Evolutionary conservation across 164 flowering plant species (phyloP).

Genomic region (Umbilicus rupestris): DNA sequence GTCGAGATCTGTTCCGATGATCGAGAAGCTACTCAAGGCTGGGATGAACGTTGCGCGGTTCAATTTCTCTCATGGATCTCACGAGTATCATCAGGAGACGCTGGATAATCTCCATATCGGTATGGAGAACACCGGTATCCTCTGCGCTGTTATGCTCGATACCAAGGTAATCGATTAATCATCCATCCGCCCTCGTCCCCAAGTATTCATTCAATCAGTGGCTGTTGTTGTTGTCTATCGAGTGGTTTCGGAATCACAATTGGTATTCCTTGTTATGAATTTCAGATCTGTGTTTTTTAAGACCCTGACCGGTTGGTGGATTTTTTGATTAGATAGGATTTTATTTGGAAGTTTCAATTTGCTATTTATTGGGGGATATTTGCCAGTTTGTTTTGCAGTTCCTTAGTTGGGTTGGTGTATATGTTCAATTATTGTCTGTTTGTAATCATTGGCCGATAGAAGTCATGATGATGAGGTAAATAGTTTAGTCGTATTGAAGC

Average conservation of each 20-base stretch:
- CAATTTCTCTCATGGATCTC: conserved; percentile 82
- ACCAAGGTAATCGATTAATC: conserved; percentile 42
- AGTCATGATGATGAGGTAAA: too few relatives aligned
- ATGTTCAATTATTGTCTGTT: not conserved
- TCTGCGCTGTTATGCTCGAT: conserved; percentile 74
- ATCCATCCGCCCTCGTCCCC: not conserved
- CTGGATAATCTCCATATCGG: conserved; percentile 49
- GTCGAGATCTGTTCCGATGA: conserved; percentile 59
- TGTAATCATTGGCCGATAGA: too few relatives aligned
- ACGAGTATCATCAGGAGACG: conserved; percentile 61
- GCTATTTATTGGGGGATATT: too few relatives aligned
- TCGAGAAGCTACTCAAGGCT: conserved; percentile 60
- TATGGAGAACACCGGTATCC: conserved; percentile 63
- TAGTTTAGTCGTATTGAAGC: too few relatives aligned
- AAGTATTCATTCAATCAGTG: not conserved
- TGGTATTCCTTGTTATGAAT: not conserved
- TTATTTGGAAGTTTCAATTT: too few relatives aligned
- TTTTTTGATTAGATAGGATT: not conserved
- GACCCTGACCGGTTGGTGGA: not conserved
- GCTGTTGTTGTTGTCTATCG: not conserved
- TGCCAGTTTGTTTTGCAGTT: too few relatives aligned
- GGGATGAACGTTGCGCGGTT: conserved; percentile 85
- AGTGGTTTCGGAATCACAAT: not conserved
- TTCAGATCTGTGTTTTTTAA: not conserved
- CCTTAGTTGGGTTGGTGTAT: not conserved